Percentiles rank a stretch among this genome's conserved stretches.
Evolutionary conservation across 257 asterid genomes (phyloP).

Genomic region (Rubia yunnanensis): DNA sequence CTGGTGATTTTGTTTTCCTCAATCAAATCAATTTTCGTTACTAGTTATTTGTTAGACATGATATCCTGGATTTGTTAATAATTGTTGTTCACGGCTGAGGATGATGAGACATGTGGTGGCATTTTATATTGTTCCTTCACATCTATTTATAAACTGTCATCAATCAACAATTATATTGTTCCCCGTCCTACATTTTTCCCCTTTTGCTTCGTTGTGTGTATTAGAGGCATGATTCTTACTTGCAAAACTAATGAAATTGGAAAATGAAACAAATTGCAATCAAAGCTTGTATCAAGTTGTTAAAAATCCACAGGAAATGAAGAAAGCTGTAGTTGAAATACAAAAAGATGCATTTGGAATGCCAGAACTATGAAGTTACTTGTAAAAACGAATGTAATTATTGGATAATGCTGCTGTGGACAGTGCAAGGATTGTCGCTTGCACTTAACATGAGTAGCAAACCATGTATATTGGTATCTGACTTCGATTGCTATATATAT

Average conservation of each 20-base stretch:
- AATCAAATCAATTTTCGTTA: not conserved
- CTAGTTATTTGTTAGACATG: not conserved
- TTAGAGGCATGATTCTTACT: not conserved
- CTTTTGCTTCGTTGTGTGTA: not conserved
- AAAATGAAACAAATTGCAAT: not conserved
- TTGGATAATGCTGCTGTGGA: not conserved
- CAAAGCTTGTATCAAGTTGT: no score
- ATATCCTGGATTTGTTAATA: not conserved
- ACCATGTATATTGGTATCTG: not conserved
- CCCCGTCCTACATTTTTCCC: not conserved
- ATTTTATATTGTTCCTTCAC: not conserved
- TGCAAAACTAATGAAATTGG: not conserved
- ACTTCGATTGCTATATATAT: no score
- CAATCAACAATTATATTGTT: not conserved
- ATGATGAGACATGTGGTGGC: not conserved
- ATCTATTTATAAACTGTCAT: not conserved
- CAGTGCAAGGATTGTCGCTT: not conserved
- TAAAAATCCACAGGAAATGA: not conserved
- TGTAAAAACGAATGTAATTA: no score
- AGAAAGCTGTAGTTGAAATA: not conserved
- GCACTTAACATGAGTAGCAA: not conserved
- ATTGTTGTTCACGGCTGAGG: not conserved
- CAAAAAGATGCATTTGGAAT: not conserved
- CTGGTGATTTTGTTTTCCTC: not conserved
- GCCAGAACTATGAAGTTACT: not conserved